Conservation (phyloP, 2,329 filamentous ascomycete species). For the Pleoardoris graminearum region DNA sequence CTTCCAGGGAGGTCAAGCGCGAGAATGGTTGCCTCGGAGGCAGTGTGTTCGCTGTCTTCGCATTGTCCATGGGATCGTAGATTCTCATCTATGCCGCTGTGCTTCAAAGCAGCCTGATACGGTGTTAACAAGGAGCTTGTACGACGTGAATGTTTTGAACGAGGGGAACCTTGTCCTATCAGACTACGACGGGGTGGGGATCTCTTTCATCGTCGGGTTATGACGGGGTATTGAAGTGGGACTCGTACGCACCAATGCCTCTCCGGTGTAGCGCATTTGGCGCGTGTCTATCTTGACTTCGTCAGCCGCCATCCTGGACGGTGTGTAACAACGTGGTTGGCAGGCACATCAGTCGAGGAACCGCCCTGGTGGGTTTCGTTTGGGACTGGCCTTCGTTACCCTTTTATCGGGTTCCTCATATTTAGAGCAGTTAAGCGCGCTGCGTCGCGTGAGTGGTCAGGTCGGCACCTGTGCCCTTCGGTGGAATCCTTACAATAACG, state of each 20-base stretch:
- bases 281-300: not conserved
- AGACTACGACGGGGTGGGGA: too few species aligned
- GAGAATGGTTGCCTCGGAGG: not conserved
- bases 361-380: not conserved
- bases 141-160: too few species aligned
- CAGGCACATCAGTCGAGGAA: not conserved
- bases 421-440: too few species aligned
- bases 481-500: too few species aligned
- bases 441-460: too few species aligned
- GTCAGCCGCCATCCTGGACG: not conserved
- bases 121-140: not conserved
- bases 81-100: constrained; percentile 1
- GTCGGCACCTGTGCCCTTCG: too few species aligned
- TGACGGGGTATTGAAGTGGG: not conserved
- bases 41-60: not conserved
- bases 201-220: too few species aligned
- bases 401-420: too few species aligned
- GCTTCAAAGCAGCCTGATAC: not conserved
- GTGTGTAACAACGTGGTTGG: not conserved
- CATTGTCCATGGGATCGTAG: not conserved
- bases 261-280: not conserved
- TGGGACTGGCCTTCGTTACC: too few species aligned
- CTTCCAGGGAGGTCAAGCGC: not conserved
- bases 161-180: too few species aligned
- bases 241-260: not conserved